Evolutionary conservation across 2,329 filamentous ascomycete genomes (phyloP).

Genomic region (Pseudogymnoascus sp.): DNA sequence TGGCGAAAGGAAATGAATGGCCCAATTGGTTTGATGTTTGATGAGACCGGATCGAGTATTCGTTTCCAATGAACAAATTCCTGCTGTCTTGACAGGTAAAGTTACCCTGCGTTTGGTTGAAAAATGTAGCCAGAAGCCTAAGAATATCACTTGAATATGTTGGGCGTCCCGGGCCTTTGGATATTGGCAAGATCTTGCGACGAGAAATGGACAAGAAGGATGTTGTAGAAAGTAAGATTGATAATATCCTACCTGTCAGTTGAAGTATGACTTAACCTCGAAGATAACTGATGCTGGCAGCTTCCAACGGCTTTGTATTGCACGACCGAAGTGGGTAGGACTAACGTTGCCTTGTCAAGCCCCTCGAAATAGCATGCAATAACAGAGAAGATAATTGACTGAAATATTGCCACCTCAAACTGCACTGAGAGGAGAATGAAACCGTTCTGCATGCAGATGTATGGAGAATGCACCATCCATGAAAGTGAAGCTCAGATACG

Average conservation of each 20-base stretch:
- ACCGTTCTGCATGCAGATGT: background rate
- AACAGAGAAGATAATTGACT: background rate
- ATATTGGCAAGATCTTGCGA: background rate
- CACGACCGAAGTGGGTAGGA: background rate
- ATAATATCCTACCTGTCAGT: background rate
- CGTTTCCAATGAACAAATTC: no score
- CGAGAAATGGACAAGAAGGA: background rate
- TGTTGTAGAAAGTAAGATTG: background rate
- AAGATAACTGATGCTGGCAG: background rate
- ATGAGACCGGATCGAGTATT: no score
- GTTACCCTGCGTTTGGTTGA: no score
- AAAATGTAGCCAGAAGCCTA: no score
- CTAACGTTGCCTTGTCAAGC: background rate
- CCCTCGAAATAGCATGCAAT: background rate
- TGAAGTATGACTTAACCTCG: background rate
- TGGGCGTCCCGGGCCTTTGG: no score
- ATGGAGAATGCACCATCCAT: background rate
- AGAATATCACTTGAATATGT: no score
- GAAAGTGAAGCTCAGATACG: background rate
- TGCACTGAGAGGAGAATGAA: background rate
- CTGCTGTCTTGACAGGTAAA: no score
- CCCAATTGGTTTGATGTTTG: no score
- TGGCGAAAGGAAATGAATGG: background rate
- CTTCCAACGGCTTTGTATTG: background rate
- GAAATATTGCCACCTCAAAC: background rate